Evolutionary conservation across 768 basidiomycete species (phyloP), one percentile per base, ranked within the genome.

Genomic region (Mycena amicta): DNA sequence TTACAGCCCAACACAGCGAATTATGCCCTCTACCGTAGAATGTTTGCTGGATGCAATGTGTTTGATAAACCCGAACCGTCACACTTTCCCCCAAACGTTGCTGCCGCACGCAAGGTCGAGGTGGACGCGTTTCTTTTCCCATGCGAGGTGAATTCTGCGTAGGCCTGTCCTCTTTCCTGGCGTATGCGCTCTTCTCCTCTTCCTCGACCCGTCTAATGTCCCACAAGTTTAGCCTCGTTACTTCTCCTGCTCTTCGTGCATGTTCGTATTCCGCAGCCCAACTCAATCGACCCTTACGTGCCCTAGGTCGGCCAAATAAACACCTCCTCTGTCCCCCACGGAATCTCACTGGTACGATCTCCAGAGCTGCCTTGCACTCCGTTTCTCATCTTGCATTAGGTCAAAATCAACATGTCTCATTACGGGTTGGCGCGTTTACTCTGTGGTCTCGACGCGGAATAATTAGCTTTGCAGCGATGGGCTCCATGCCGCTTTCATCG

Each of bases 61-160:
- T 37, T 37, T 37, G 33, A 37, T 37, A 37, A 37, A 37, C 11
- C 33, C 33, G 33, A 37, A 37, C 33, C 18, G 33, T 37, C 33
- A 37, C 33, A 18, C 33, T 37, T 37, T 8, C 33, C 33, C 33
- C 18, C 33, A 8, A 37, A 37, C 33, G 33, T 37, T 37, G 33
- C 18, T 37, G 33, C 18, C 33, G 33, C 33, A n/a, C n/a, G n/a
- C n/a, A n/a, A n/a, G n/a, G n/a, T n/a, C n/a, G n/a, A n/a, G 43
- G 49, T 57, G 56, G 59, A 63, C 57, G 58, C 61, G 64, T 53
- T 45, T 53, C 52, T 28, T 62, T 59, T 40, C 63, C 45, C 57
- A 85, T 92, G 84, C 87, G 81, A 57, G 91, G 91, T 28, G 90
- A 92, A 81, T 64, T 89, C 59, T 92, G 89, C 71, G 82, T 93